phyloP scores from a whole-genome alignment of 163 green algal species.

The Coccomyxa subellipsoidea region DNA sequence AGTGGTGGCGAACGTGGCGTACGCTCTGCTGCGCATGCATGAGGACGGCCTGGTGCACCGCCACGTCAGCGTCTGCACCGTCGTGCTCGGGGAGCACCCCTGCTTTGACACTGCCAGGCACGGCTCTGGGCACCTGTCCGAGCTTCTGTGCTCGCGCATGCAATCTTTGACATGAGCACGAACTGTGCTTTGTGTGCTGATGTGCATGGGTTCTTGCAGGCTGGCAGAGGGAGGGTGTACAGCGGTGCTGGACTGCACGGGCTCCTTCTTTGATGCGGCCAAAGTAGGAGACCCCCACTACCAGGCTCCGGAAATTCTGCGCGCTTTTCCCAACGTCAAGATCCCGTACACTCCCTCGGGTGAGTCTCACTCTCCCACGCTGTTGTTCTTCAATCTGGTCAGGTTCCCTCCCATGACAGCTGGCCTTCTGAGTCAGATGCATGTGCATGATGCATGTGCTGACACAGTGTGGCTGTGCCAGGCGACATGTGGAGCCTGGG shows the following conservation, averaged over 20 bases:
- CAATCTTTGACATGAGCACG: background rate
- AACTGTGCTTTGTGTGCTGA: background rate
- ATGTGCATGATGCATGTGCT: no score
- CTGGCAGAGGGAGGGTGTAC: constrained; percentile 2
- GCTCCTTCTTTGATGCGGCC: background rate
- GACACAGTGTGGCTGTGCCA: background rate
- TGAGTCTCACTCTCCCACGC: background rate
- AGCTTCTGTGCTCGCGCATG: background rate
- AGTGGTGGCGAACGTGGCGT: background rate
- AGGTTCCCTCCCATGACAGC: background rate
- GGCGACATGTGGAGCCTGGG: constrained; percentile 10
- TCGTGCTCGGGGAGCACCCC: background rate
- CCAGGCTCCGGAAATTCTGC: constrained; percentile 7
- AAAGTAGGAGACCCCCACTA: background rate
- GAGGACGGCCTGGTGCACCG: constrained; percentile 6
- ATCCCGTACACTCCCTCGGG: background rate
- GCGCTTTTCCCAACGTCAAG: background rate
- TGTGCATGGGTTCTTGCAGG: background rate
- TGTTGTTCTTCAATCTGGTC: background rate
- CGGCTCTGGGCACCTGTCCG: background rate
- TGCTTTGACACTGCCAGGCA: background rate
- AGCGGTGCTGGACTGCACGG: constrained; percentile 1
- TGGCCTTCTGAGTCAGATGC: background rate
- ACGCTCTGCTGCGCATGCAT: background rate
- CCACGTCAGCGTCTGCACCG: background rate